Percentiles rank a stretch among this genome's conserved stretches.
phyloP scores from a whole-genome alignment of 306 rosid species.

The Cucurbita ficifolia region DNA sequence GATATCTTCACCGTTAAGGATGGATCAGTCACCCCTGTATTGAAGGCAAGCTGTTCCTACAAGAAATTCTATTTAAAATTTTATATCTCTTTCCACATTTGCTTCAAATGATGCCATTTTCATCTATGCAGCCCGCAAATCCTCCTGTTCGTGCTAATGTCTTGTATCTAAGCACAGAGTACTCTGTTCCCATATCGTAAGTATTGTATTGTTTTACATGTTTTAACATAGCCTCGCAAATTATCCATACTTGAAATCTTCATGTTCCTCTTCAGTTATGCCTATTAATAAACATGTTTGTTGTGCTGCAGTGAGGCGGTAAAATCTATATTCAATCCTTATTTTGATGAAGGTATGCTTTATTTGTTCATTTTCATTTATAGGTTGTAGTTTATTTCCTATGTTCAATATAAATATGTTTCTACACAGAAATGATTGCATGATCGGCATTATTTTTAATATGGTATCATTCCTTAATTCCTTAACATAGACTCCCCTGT shows the following conservation, averaged over 20 bases:
- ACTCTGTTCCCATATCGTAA: constrained; percentile 64
- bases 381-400: background rate
- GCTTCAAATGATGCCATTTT: constrained; percentile 16
- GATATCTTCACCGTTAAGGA: constrained; percentile 59
- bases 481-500: background rate
- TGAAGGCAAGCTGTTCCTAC: constrained; percentile 34
- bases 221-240: background rate
- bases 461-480: background rate
- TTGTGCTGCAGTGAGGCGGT: constrained; percentile 61
- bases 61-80: background rate
- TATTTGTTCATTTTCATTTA: background rate
- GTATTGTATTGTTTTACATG: constrained; percentile 13
- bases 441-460: background rate
- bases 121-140: constrained; percentile 51
- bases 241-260: no score
- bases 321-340: constrained; percentile 36
- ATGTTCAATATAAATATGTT: background rate
- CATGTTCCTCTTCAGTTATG: background rate
- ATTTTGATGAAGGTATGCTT: constrained; percentile 72
- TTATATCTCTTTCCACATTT: constrained; percentile 3
- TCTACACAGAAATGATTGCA: background rate
- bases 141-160: constrained; percentile 95
- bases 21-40: constrained; percentile 61
- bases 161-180: constrained; percentile 52
- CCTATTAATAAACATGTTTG: constrained; percentile 1